These are phyloP conservation scores for Pestalotiopsis sp. DNA, from an alignment of 2,329 filamentous ascomycete genomes.

Conservation along the genomic window DNA sequence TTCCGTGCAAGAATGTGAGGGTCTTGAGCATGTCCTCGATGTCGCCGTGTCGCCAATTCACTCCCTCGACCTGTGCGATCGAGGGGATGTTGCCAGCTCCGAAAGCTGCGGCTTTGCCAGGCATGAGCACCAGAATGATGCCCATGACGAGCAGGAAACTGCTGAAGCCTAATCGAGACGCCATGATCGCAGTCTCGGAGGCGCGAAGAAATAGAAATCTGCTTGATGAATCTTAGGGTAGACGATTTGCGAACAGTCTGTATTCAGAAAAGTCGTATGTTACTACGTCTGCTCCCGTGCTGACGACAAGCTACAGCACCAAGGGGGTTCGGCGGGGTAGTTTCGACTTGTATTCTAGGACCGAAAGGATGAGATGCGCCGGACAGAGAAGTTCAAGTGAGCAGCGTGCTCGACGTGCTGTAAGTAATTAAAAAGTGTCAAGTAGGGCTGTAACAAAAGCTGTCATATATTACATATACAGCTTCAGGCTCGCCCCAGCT, in stretches of 20 bases:
- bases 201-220: no score
- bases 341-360: background rate
- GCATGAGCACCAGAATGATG: conserved; percentile 58
- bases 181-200: conserved; percentile 38
- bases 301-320: background rate
- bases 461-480: background rate
- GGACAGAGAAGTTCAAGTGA: background rate
- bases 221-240: background rate
- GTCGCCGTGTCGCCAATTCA: conserved; percentile 74
- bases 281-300: background rate
- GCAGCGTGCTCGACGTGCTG: background rate
- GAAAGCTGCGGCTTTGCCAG: conserved; percentile 61
- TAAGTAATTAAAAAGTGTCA: background rate
- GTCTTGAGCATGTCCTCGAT: conserved; percentile 83
- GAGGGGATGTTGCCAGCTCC: conserved; percentile 74
- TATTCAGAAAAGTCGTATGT: background rate
- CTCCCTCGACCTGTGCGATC: conserved; percentile 62
- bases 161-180: conserved; percentile 48
- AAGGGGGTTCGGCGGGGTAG: conserved; percentile 3
- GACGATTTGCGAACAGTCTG: background rate
- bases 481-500: background rate
- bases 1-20: conserved; percentile 74
- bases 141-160: conserved; percentile 54
- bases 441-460: background rate
- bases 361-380: background rate